phyloP scores from a whole-genome alignment of 1,284 basidiomycete species.

The Ustilago curta region DNA sequence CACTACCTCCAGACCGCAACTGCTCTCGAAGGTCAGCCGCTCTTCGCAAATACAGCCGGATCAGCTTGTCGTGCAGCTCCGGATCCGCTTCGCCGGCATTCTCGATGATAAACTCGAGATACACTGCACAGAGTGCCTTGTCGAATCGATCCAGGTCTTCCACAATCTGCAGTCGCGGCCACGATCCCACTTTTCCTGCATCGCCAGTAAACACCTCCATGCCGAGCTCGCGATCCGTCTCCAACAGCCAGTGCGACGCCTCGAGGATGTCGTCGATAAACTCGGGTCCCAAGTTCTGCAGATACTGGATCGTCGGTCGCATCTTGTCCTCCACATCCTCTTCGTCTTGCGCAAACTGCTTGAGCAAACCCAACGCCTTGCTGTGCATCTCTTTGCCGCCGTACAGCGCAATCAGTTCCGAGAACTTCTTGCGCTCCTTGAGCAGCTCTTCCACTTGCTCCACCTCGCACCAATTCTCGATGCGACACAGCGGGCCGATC shows the following conservation, averaged over 20 bases:
- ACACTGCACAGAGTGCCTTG: conserved; percentile 75
- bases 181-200: conserved; percentile 78
- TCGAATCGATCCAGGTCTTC: conserved; percentile 78
- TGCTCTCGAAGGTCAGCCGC: conserved; percentile 72
- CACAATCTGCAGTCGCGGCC: conserved; percentile 58
- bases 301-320: conserved; percentile 84
- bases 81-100: conserved; percentile 78
- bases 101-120: conserved; percentile 87
- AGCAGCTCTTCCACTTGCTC: conserved; percentile 91
- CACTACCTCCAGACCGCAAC: conserved; percentile 1
- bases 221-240: conserved; percentile 78
- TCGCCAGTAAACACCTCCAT: conserved; percentile 96
- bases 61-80: conserved; percentile 86
- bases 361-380: conserved; percentile 84
- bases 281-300: conserved; percentile 80
- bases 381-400: conserved; percentile 94
- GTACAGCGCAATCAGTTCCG: conserved; percentile 90
- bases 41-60: conserved; percentile 79
- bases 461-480: conserved; percentile 97
- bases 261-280: conserved; percentile 62
- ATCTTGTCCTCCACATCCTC: conserved; percentile 85
- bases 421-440: conserved; percentile 84
- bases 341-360: conserved; percentile 76
- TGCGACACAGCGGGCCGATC: conserved; percentile 86
- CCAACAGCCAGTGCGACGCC: conserved; percentile 84